phyloP scores from a whole-genome alignment of 2,329 filamentous ascomycete species.

The Calonectria naviculata region DNA sequence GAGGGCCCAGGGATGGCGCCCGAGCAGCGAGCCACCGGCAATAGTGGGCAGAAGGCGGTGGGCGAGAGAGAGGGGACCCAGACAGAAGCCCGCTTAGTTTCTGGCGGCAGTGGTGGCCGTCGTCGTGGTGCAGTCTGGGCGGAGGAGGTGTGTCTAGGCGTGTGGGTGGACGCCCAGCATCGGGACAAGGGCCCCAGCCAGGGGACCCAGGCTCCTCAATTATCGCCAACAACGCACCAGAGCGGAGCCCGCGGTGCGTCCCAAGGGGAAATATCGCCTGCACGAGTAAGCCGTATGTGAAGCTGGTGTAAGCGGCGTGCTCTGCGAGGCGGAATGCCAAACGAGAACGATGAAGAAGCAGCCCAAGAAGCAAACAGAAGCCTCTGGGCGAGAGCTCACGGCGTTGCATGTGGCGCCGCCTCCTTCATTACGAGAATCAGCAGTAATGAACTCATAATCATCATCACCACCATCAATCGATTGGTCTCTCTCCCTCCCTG shows the following conservation, averaged over 20 bases:
- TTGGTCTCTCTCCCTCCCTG: not conserved
- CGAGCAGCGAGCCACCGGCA: conserved; percentile 26
- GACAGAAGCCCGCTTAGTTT: conserved; percentile 10
- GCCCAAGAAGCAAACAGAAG: not conserved
- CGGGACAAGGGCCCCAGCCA: conserved; percentile 16
- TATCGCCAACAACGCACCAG: conserved; percentile 33
- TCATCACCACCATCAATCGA: not conserved
- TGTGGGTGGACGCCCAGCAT: conserved; percentile 31
- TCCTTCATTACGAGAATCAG: not conserved
- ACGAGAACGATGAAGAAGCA: not conserved
- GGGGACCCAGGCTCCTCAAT: conserved; percentile 31
- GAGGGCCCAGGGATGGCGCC: conserved; percentile 34
- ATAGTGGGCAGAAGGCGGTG: conserved; percentile 6
- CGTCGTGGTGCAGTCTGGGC: too few species aligned
- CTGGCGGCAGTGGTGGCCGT: conserved; percentile 12
- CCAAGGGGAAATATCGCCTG: conserved; percentile 11
- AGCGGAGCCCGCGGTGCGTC: conserved; percentile 28
- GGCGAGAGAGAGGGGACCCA: not conserved
- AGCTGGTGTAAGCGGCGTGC: conserved; percentile 10
- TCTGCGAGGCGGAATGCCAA: not conserved
- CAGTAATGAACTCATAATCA: not conserved
- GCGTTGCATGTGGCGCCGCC: not conserved
- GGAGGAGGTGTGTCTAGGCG: not conserved
- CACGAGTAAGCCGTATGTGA: conserved; percentile 12
- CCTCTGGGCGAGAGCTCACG: not conserved